Percentiles rank a stretch among this genome's conserved stretches.
phyloP scores from a whole-genome alignment of 176 grass and related monocot species.

The Ensete glaucum region DNA sequence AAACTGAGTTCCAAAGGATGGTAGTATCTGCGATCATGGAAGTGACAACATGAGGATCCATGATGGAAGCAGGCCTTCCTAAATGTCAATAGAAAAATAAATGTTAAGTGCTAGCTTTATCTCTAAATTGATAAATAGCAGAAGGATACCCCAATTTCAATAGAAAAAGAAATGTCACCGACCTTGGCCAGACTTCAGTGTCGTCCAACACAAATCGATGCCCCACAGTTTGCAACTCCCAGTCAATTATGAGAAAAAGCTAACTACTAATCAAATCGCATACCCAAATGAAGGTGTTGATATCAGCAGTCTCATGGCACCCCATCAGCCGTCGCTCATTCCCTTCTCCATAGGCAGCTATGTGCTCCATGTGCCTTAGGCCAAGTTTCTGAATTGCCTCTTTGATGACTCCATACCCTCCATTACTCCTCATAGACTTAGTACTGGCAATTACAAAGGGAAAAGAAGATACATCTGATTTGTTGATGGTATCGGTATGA shows the following conservation, averaged over 20 bases:
- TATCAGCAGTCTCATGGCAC: conserved; percentile 85
- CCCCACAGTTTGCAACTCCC: conserved; percentile 12
- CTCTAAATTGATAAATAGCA: not conserved
- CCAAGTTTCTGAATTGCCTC: conserved; percentile 68
- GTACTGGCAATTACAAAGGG: conserved; percentile 32
- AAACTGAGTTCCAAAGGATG: not conserved
- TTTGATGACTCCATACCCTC: conserved; percentile 79
- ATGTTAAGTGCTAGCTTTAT: too few species aligned
- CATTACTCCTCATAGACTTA: conserved; percentile 64
- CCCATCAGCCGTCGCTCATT: conserved; percentile 83
- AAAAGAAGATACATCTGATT: not conserved
- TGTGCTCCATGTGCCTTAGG: conserved; percentile 63
- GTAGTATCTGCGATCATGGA: conserved; percentile 15
- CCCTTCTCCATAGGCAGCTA: conserved; percentile 81
- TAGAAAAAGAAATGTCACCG: not conserved
- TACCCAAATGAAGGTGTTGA: conserved; percentile 95
- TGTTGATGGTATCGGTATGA: not conserved
- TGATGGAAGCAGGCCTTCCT: conserved; percentile 11
- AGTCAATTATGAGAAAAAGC: not conserved
- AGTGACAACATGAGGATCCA: conserved; percentile 6
- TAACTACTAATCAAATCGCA: too few species aligned
- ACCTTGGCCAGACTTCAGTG: conserved; percentile 8
- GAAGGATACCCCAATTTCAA: not conserved
- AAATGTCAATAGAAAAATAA: too few species aligned
- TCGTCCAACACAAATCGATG: conserved; percentile 13